These are phyloP conservation scores for Trametes versicolor DNA, from an alignment of 1,284 basidiomycete genomes.

Conservation along the genomic window DNA sequence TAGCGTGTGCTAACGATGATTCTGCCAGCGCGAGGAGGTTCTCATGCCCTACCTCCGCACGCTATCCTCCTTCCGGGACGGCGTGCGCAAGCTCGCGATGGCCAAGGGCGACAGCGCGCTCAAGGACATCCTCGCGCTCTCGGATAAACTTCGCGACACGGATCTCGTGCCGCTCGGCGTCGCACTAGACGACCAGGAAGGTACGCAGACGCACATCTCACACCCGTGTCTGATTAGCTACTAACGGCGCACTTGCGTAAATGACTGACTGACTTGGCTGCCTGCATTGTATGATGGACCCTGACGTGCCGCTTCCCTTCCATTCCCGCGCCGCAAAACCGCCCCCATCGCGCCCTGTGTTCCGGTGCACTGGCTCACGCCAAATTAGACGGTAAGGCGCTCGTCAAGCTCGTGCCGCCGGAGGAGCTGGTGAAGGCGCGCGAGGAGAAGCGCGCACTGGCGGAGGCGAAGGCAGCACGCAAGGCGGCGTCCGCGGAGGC, in stretches of 20 bases:
- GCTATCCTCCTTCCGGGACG: slow-evolving; percentile 93
- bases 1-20: slow-evolving; percentile 14
- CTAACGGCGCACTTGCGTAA: slow-evolving; percentile 7
- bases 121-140: slow-evolving; percentile 85
- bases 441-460: slow-evolving; percentile 88
- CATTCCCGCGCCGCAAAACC: slow-evolving; percentile 15
- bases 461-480: slow-evolving; percentile 83
- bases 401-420: slow-evolving; percentile 93
- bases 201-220: slow-evolving; percentile 50
- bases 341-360: slow-evolving; percentile 1
- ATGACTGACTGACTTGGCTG: slow-evolving; percentile 6
- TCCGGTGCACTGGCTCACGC: not conserved
- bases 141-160: slow-evolving; percentile 90
- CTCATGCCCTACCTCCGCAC: slow-evolving; percentile 91
- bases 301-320: slow-evolving; percentile 14
- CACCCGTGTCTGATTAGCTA: slow-evolving; percentile 12
- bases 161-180: slow-evolving; percentile 95
- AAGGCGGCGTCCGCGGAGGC: slow-evolving; percentile 81
- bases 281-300: not conserved
- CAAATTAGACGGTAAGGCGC: slow-evolving; percentile 84
- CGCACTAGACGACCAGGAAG: slow-evolving; percentile 96
- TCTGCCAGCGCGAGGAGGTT: slow-evolving; percentile 77
- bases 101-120: slow-evolving; percentile 69
- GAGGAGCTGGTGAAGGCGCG: slow-evolving; percentile 85
- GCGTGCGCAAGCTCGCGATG: slow-evolving; percentile 87